Evolutionary conservation across 2,329 filamentous ascomycete genomes (phyloP).

Genomic region (Paecilomyces formosus): DNA sequence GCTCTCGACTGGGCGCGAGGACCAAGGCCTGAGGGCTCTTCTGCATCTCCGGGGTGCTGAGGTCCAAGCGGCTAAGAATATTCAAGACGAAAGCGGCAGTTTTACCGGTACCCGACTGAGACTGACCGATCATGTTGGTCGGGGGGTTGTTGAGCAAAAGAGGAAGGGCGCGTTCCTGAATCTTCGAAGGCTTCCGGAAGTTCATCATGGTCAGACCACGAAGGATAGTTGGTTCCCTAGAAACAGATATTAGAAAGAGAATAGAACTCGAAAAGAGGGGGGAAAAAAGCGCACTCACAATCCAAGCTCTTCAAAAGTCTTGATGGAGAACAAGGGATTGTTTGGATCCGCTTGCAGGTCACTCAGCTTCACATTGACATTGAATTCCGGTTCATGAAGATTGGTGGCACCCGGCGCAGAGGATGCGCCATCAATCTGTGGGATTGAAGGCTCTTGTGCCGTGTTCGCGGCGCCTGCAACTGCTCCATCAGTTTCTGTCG

Average conservation of each 20-base stretch:
- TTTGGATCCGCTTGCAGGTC: constrained; percentile 80
- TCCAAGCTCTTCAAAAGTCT: constrained; percentile 75
- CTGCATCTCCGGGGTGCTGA: constrained; percentile 51
- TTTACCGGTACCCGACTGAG: constrained; percentile 98
- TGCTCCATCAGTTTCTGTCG: constrained; percentile 7
- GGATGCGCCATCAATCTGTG: constrained; percentile 36
- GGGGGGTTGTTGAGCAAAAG: constrained; percentile 82
- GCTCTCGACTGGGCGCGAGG: constrained; percentile 85
- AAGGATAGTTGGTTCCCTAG: constrained; percentile 56
- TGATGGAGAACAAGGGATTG: constrained; percentile 79
- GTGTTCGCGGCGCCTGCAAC: constrained; percentile 4
- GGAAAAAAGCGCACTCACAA: constrained; percentile 55
- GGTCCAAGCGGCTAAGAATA: constrained; percentile 78
- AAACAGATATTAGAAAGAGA: constrained; percentile 3
- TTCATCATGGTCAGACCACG: constrained; percentile 72
- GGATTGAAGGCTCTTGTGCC: constrained; percentile 8
- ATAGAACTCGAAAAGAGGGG: background rate
- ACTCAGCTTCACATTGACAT: constrained; percentile 87
- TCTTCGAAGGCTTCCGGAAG: constrained; percentile 94
- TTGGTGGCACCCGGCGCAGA: constrained; percentile 39
- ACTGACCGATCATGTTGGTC: constrained; percentile 92
- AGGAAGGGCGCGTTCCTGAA: constrained; percentile 89
- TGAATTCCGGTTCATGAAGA: constrained; percentile 66
- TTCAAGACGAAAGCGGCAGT: constrained; percentile 95
- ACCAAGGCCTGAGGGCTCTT: constrained; percentile 71